Conservation (phyloP, 805 yeast species). For the Kodamaea jinghongensis region DNA sequence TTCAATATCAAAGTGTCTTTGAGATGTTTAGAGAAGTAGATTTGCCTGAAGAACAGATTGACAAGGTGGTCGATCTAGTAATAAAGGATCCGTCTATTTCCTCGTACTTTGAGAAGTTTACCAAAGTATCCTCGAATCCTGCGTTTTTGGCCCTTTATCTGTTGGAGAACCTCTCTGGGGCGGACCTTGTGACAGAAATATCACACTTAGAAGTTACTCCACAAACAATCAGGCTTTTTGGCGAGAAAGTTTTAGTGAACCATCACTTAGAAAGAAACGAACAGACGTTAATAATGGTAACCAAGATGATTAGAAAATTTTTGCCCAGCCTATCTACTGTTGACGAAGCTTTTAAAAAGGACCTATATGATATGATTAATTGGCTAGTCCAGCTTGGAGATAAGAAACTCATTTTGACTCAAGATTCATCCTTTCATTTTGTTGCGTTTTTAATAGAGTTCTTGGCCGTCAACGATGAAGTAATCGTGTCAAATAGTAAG, state of each 20-base stretch:
- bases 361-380: conserved; percentile 46
- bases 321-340: conserved; percentile 24
- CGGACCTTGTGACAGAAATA: neutral
- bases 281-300: conserved; percentile 30
- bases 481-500: conserved; percentile 19
- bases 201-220: too few relatives aligned
- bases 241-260: conserved; percentile 28
- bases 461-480: conserved; percentile 23
- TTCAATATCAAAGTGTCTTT: conserved; percentile 6
- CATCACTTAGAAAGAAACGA: conserved; percentile 40
- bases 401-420: conserved; percentile 41
- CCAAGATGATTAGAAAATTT: conserved; percentile 26
- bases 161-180: too few relatives aligned
- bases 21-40: conserved; percentile 7
- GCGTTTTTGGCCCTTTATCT: too few relatives aligned
- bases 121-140: too few relatives aligned
- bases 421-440: conserved; percentile 27
- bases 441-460: conserved; percentile 31
- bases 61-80: conserved; percentile 7
- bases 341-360: conserved; percentile 30
- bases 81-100: too few relatives aligned
- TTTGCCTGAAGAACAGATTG: conserved; percentile 2
- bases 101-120: too few relatives aligned
- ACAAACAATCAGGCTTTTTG: conserved; percentile 23
- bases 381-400: conserved; percentile 44